A percentile compares a stretch with the other conserved stretches of the same genome.
Evolutionary conservation across 2,329 filamentous ascomycete species (phyloP).

Genomic region (Aspergillus sp.): DNA sequence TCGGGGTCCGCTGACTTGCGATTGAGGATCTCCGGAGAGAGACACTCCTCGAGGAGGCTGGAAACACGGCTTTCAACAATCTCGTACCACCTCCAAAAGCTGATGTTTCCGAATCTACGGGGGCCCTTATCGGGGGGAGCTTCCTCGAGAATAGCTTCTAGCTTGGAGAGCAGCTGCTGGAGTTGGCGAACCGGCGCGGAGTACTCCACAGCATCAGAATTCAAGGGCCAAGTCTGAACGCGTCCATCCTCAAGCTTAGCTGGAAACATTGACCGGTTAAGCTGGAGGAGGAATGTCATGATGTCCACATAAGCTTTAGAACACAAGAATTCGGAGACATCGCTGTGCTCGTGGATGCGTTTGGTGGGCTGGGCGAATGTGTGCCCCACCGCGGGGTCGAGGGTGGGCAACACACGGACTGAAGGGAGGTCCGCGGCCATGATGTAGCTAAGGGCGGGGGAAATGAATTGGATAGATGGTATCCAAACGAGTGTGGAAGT

Average conservation of each 20-base stretch:
- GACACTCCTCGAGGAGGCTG: conserved; percentile 57
- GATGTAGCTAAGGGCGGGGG: conserved; percentile 2
- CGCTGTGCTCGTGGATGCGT: conserved; percentile 78
- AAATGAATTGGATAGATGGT: not conserved
- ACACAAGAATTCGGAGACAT: conserved; percentile 77
- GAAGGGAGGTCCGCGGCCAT: conserved; percentile 26
- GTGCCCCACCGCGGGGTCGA: conserved; percentile 54
- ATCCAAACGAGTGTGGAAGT: not conserved
- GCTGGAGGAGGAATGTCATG: conserved; percentile 81
- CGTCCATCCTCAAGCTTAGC: conserved; percentile 48
- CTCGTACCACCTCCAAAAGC: conserved; percentile 81
- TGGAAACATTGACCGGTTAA: conserved; percentile 85
- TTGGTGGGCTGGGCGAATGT: conserved; percentile 71
- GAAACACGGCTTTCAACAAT: conserved; percentile 64
- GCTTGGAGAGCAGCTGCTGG: conserved; percentile 63
- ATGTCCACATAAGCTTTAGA: conserved; percentile 86
- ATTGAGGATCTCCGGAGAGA: conserved; percentile 54
- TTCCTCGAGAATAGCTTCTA: conserved; percentile 70
- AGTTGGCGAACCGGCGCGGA: conserved; percentile 65
- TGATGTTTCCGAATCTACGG: conserved; percentile 86
- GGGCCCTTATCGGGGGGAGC: conserved; percentile 84
- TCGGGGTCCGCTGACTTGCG: conserved; percentile 29
- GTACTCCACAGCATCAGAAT: conserved; percentile 46
- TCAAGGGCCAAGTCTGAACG: conserved; percentile 54
- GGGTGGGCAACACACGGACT: conserved; percentile 42